Base-by-base conservation (phyloP, 768 basidiomycete species). In the Hygrophorus russula region DNA sequence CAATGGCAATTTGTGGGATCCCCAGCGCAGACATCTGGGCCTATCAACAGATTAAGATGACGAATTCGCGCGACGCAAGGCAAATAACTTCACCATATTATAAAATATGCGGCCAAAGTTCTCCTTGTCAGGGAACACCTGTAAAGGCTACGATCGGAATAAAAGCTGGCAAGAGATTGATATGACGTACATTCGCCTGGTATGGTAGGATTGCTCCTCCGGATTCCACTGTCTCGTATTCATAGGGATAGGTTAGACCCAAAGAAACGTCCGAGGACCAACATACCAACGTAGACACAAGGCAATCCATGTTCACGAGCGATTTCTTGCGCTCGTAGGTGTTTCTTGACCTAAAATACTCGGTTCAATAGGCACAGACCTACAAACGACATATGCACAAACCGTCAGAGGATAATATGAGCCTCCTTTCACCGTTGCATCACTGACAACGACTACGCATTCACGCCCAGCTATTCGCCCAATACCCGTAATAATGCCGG, bases 81-180 rank as follows among this genome's bases (percentile, higher is more conserved):
- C 41, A 33, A 28, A 32, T 38, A n/a, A 11, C 33, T 68, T 37
- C 45, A 83, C 91, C 90, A 94, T 94, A 54, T 97, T 96, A 60
- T 92, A 96, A 64, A 97, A 97, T 56, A 96, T 94, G 4, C 92
- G 76, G 3, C 92, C 92, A 53, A 97, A 97, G 57, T 97, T 90
- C 49, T 94, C 84, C 59, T 80, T 87, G 67, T 96, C 92, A 4
- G 92, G 92, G 60, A 94, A 94, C 10, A 51, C 45, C 45, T 46
- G 17, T 17, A 29, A 10, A 33, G 12, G 30, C 4, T 24, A 24
- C 7, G 14, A 9, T n/a, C 7, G 6, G 14, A 4, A 30, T 27
- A 9, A 13, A 27, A 15, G 8, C 14, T 5, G 17, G 17, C 8
- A 11, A 2, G 13, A n/a, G 19, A 33, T 24, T 13, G 19, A 39